These are phyloP conservation scores for Coniochaeta sp. DNA, from an alignment of 2,329 filamentous ascomycete genomes.

Conservation along the genomic window DNA sequence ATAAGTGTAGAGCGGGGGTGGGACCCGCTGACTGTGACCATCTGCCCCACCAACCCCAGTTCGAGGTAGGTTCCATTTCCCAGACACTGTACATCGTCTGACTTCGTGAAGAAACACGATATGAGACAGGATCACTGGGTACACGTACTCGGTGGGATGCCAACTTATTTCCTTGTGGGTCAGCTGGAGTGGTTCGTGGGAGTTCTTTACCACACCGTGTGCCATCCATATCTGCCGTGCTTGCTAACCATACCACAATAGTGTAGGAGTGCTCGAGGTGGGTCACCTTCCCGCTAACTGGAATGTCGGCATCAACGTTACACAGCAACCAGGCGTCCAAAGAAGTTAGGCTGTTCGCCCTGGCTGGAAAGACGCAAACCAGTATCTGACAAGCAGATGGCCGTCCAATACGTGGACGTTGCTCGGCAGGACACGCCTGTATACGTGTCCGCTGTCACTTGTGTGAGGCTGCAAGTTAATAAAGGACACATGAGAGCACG, in stretches of 20 bases:
- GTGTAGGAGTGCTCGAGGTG: background rate
- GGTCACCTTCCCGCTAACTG: background rate
- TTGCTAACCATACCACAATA: background rate
- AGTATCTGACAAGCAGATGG: background rate
- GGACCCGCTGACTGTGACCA: background rate
- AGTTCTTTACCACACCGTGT: background rate
- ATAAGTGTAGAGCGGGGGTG: background rate
- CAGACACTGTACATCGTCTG: no score
- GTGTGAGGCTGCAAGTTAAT: background rate
- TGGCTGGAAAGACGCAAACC: no score
- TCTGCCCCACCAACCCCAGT: background rate
- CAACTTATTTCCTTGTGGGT: background rate
- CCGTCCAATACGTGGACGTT: background rate
- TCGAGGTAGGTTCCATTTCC: no score
- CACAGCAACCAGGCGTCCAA: no score
- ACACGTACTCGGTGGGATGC: background rate
- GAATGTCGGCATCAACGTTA: background rate
- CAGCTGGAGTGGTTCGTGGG: background rate
- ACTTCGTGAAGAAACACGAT: no score
- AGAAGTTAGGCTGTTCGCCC: no score
- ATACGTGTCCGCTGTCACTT: background rate
- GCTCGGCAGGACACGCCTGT: background rate
- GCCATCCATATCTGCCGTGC: background rate
- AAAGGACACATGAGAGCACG: background rate
- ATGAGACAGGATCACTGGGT: background rate